Base-by-base conservation (phyloP, 345 rosid species). In the Hevea brasiliensis region DNA sequence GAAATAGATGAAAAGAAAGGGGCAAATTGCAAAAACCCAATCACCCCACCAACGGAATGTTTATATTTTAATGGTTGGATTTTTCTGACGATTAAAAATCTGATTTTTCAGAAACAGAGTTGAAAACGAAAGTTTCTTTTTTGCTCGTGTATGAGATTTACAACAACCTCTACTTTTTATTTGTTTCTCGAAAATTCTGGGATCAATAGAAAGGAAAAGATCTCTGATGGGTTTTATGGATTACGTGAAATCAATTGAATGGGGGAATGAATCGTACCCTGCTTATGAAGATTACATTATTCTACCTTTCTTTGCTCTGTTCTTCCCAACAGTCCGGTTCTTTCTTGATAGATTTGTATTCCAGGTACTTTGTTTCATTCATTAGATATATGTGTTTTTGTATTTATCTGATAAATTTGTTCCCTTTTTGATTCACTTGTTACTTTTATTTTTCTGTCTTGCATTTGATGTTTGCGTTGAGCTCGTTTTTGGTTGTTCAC, bases 301-400 rank as follows among this genome's bases (percentile, higher is more conserved):
- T 70, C 89, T 95, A 63, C 99, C 96, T 27, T 58, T 89, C 44
- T 89, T 92, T 70, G 90, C 85, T 37, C 74, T 95, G 63, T 88
- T 87, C 88, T 95, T 95, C 81, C 94, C 89, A 54, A 55, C 86
- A 27, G 81, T 87, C 74, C 89, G 99, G 5, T 89, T 87, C 85
- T 83, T 92, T 29, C 98, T 95, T 50, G 98, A 92, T 57, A 87
- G 94, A 85, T 86, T 89, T 82, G 87, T 92, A 47, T 92, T 91
- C 73, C 90, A 95, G 99, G 98, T 95, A 74, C 67, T 40, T 74
- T 11, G 0, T 50, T 18, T 23, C 13, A 12, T n/a, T 14, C 58
- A 20, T 41, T 45, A 47, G 6, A 17, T 27, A 37, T 70, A 6
- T 32, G 37, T 45, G 11, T 45, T 26, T 18, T 6, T 45, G 42